Evolutionary conservation across 176 grass and related monocot genomes (phyloP).

Genomic region (Oryza glumipatula): DNA sequence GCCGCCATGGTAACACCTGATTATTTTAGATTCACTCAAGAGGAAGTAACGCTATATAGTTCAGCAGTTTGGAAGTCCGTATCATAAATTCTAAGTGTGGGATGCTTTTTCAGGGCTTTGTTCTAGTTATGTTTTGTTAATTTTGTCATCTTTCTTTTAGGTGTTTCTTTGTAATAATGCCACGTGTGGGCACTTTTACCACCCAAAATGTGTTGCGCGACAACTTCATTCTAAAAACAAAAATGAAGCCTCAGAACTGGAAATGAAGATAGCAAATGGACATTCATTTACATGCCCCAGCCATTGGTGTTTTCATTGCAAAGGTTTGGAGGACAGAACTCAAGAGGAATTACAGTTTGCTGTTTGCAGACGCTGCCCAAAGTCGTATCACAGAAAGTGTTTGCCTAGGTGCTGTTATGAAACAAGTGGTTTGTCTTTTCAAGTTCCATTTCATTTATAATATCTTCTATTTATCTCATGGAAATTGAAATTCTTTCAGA

Average conservation of each 20-base stretch:
- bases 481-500: slow-evolving; percentile 43
- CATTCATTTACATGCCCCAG: slow-evolving; percentile 81
- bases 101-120: slow-evolving; percentile 18
- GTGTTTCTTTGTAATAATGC: slow-evolving; percentile 95
- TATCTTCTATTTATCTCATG: slow-evolving; percentile 27
- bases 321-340: slow-evolving; percentile 72
- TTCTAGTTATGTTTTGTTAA: slow-evolving; percentile 31
- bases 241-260: slow-evolving; percentile 53
- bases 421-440: slow-evolving; percentile 8
- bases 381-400: slow-evolving; percentile 92
- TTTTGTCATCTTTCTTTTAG: slow-evolving; percentile 46
- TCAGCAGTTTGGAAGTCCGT: slow-evolving; percentile 23
- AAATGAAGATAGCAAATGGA: slow-evolving; percentile 66
- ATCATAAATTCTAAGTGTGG: slow-evolving; percentile 8
- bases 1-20: slow-evolving; percentile 1
- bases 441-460: background rate
- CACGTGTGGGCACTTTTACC: slow-evolving; percentile 96
- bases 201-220: slow-evolving; percentile 80
- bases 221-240: slow-evolving; percentile 54
- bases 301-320: slow-evolving; percentile 77
- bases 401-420: slow-evolving; percentile 64
- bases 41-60: slow-evolving; percentile 14
- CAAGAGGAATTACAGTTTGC: slow-evolving; percentile 73
- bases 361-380: slow-evolving; percentile 88
- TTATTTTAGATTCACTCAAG: background rate